Evolutionary conservation across 1,284 basidiomycete genomes (phyloP), one percentile per base, ranked within the genome.

Genomic region (Clitocybe nebularis): DNA sequence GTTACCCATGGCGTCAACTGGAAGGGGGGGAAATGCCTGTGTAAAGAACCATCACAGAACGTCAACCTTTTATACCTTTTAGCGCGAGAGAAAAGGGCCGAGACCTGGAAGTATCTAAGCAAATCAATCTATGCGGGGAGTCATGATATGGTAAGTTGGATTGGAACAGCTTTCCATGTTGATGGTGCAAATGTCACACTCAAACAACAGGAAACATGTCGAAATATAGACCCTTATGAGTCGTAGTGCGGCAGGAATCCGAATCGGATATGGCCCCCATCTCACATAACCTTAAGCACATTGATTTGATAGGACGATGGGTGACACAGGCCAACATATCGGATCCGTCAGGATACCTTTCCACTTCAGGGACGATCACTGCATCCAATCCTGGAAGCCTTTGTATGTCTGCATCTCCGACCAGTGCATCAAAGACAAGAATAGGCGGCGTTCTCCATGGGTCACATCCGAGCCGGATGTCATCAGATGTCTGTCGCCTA

Each of bases 1-100:
- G 60, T 74, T 74, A 20, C 75, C 74, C 74, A 72, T 71, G 48
- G 41, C 38, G 26, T 28, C 4, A 32, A 14, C 19, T 28, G 33
- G 25, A 14, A n/a, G n/a, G n/a, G n/a, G n/a, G n/a, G n/a, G n/a
- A n/a, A n/a, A n/a, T n/a, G n/a, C n/a, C n/a, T n/a, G n/a, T n/a
- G n/a, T n/a, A n/a, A n/a, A n/a, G n/a, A n/a, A n/a, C n/a, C n/a
- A n/a, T n/a, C n/a, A 19, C n/a, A 7, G 21, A 17, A 32, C 32
- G 28, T 40, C 44, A 37, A 40, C 24, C 44, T 45, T 55, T 53
- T 55, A 56, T 56, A 55, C 26, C 23, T 33, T 21, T 22, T 14
- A 19, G 33, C 14, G 17, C 21, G 23, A 20, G 21, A 24, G 5
- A 38, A 32, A 39, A 28, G 13, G 11, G 29, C 38, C 24, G 30